Evolutionary conservation across 176 grass and related monocot species (phyloP).

Genomic region (Panicum miliaceum): DNA sequence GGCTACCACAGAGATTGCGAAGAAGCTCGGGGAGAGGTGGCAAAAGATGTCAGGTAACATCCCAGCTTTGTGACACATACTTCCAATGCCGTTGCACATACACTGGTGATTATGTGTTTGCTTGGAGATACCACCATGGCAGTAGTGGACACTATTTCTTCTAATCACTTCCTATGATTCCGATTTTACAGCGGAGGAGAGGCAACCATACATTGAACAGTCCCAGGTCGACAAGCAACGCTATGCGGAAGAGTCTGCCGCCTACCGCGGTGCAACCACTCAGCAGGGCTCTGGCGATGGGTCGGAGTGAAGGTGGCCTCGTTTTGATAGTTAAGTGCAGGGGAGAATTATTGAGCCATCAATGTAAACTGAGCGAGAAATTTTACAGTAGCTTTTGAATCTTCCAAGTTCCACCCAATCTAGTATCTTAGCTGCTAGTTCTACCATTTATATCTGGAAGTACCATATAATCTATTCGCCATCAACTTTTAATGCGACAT

Average conservation of each 20-base stretch:
- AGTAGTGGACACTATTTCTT: background rate
- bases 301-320: conserved; percentile 43
- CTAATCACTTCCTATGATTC: conserved; percentile 18
- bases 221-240: conserved; percentile 68
- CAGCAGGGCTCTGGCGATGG: conserved; percentile 47
- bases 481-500: background rate
- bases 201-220: conserved; percentile 60
- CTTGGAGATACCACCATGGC: background rate
- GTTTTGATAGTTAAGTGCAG: background rate
- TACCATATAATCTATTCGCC: background rate
- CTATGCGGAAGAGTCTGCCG: conserved; percentile 65
- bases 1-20: conserved; percentile 68
- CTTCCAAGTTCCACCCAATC: background rate
- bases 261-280: conserved; percentile 49
- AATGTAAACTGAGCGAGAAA: background rate
- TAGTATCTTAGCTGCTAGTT: background rate
- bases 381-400: background rate
- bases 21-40: conserved; percentile 83
- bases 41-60: conserved; percentile 77
- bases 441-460: background rate
- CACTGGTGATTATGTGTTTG: background rate
- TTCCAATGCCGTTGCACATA: background rate
- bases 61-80: background rate
- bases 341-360: background rate
- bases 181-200: conserved; percentile 65